Evolutionary conservation across 1,284 basidiomycete species (phyloP), one percentile per base, ranked within the genome.

Genomic region (Irpex lacteus): DNA sequence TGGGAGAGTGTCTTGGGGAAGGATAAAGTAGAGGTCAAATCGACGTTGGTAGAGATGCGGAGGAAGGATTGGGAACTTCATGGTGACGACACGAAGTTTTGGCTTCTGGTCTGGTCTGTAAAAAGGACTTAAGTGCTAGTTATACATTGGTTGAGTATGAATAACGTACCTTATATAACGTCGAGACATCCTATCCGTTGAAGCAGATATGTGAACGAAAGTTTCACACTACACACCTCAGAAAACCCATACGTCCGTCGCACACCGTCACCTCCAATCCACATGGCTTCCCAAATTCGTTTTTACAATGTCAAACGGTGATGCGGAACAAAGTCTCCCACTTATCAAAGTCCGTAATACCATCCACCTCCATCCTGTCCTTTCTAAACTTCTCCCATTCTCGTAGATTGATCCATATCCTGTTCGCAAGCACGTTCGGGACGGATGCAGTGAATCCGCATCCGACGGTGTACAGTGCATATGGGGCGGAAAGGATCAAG

Each of bases 1-100:
- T 82, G 81, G 81, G 74, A 80, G 60, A 76, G 74, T 5, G 72
- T 82, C 15, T 82, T 82, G 62, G 67, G 70, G 64, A 73, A 76
- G 59, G 78, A 76, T 9, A 72, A 71, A 1, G 76, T 82, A 8
- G 67, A 70, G 63, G 78, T 80, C 2, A 72, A 78, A 36, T 72
- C 74, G 15, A 53, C 18, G 19, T 53, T 53, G 50, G 40, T 47
- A 0, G 63, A 71, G 40, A 40, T 67, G 4, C 44, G 50, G 36
- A 62, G 63, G 40, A 53, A 18, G 60, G 63, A 66, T 63, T 32
- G 49, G 60, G 59, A 15, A 59, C 47, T n/a, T 1, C 53, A n/a
- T 9, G 53, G 49, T 21, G 34, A 38, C 19, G 60, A 60, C 4
- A 60, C 54, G 57, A 67, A 65, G 65, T 66, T 65, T n/a, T 68